phyloP scores from a whole-genome alignment of 305 asterid genomes.

The Solanum chacoense region DNA sequence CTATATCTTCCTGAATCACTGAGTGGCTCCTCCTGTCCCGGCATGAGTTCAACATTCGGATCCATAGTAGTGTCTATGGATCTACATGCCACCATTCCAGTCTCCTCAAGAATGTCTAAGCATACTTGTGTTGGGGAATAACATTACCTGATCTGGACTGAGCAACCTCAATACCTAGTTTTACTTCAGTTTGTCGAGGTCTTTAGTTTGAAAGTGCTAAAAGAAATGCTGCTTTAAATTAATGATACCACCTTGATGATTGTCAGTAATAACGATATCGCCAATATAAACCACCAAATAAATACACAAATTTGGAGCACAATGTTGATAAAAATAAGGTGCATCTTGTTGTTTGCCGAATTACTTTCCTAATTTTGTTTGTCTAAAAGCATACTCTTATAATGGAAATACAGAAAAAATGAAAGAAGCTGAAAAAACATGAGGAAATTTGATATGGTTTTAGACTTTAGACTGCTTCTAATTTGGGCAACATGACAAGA shows the following conservation, averaged over 20 bases:
- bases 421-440: background rate
- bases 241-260: background rate
- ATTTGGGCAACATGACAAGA: background rate
- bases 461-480: background rate
- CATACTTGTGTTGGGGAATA: background rate
- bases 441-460: background rate
- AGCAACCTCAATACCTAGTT: background rate
- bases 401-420: background rate
- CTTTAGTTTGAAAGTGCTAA: background rate
- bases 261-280: background rate
- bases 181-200: background rate
- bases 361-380: background rate
- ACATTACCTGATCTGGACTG: background rate
- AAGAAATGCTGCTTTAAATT: background rate
- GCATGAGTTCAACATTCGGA: background rate
- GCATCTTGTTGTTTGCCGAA: background rate
- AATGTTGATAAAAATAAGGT: background rate
- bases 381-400: background rate
- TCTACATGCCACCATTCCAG: background rate
- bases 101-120: background rate
- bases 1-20: background rate
- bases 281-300: background rate
- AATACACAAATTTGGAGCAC: background rate
- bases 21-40: background rate
- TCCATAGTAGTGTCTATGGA: background rate